Evolutionary conservation across 2,329 filamentous ascomycete genomes (phyloP).

Genomic region (Reticulascus tulasneorum): DNA sequence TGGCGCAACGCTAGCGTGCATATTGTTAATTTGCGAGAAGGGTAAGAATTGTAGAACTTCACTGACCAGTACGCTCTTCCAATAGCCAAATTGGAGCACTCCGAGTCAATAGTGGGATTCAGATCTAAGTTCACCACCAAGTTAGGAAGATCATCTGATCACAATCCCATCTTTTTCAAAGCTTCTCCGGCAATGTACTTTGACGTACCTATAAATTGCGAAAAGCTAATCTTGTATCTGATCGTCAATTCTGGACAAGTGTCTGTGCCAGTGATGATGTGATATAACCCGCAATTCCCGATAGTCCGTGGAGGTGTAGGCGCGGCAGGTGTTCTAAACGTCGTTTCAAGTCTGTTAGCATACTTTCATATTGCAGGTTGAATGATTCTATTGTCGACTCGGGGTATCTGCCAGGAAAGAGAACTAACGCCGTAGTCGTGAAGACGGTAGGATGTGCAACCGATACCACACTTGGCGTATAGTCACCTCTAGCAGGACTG

Average conservation of each 20-base stretch:
- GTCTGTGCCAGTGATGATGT: not conserved
- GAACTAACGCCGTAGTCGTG: slow-evolving; percentile 1
- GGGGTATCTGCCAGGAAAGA: not conserved
- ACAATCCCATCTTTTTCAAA: not conserved
- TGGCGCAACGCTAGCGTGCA: not conserved
- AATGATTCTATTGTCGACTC: not conserved
- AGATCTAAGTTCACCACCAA: too few relatives aligned
- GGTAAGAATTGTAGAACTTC: not conserved
- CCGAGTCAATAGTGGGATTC: not conserved
- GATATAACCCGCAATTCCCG: not conserved
- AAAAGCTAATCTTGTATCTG: not conserved
- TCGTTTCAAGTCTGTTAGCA: too few relatives aligned
- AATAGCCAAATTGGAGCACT: not conserved
- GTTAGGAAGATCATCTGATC: too few relatives aligned
- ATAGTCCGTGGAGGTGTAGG: not conserved
- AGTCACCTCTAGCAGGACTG: not conserved
- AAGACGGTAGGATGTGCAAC: slow-evolving; percentile 1
- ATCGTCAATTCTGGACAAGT: not conserved
- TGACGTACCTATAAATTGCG: not conserved
- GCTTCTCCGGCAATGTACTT: rapidly evolving
- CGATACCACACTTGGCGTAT: not conserved
- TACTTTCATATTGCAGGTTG: too few relatives aligned
- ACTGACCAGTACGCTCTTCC: not conserved
- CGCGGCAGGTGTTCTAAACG: not conserved
- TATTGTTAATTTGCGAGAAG: not conserved